Base-by-base conservation (phyloP, 2,329 filamentous ascomycete species). In the Parastagonospora avenae region DNA sequence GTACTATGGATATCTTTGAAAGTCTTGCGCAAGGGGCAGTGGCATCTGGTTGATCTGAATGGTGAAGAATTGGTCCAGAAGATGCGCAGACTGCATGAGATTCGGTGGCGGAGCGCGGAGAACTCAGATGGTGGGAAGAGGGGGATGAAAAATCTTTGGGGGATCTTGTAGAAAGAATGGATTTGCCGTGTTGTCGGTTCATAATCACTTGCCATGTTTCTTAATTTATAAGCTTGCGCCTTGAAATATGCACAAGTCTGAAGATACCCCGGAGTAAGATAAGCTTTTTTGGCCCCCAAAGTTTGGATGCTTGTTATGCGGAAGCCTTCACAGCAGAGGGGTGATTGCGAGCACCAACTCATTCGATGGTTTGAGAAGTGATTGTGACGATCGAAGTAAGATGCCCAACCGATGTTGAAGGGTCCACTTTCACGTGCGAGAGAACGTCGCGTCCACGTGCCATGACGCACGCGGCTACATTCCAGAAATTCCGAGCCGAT, bases 31-130 rank as follows among this genome's bases (percentile, higher is more conserved):
- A 52, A 59, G 24, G 54, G 63, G 1, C 60, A 62, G 30, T 72
- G 69, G 67, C 55, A 60, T 5, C 51, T 72, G 9, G 67, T 72
- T 14, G 69, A 74, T 35, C 54, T 74, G 30, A 64, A 70, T 39
- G 48, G 65, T 7, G 50, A 62, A 2, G 52, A 50, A 9, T 66
- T 70, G 4, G 59, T 63, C 8, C 46, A 56, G 27, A 74, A 71
- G 46, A 62, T 74, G 12, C 54, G 58, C 32, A 55, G 61, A 36
- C 42, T 74, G 12, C 64, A 74, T 50, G 67, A 71, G 42, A 67
- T 69, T 48, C 43, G 49, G 16, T 52, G 40, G 39, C 33, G 49
- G n/a, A 46, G 42, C 16, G 37, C 48, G 16, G 49, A 40, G 36
- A 45, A 43, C 32, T 36, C 38, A 8, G 32, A 40, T 33, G 38